Conservation (phyloP, 495 filamentous ascomycete genomes). For the Annulohypoxylon moriforme region DNA sequence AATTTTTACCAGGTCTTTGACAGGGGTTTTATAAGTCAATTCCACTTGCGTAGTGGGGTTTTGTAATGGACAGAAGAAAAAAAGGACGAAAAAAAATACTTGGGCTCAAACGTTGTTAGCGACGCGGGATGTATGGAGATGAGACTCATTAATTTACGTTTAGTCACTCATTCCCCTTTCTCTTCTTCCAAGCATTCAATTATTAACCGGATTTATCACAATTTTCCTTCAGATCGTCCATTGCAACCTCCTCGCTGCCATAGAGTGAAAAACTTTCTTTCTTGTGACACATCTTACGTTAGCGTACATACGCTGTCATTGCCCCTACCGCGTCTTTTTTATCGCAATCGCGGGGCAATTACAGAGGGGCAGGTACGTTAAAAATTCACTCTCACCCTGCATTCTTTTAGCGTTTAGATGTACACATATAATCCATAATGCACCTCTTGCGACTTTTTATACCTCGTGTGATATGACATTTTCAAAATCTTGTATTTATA, state of each 20-base stretch:
- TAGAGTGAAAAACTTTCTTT: conserved; percentile 8
- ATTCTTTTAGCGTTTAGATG: conserved; percentile 12
- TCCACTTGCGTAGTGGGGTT: conserved; percentile 25
- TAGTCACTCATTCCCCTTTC: conserved; percentile 30
- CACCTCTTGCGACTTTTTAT: not conserved
- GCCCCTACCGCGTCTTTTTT: conserved; percentile 16
- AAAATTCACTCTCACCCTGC: conserved; percentile 33
- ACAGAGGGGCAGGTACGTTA: conserved; percentile 40
- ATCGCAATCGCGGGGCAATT: conserved; percentile 33
- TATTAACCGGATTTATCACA: not conserved
- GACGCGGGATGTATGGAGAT: conserved; percentile 20
- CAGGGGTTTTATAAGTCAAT: conserved; percentile 22
- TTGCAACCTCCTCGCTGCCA: not conserved
- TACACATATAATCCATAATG: not conserved
- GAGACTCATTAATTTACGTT: conserved; percentile 26
- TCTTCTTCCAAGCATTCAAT: conserved; percentile 16
- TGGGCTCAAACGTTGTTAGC: conserved; percentile 16
- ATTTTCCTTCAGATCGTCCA: not conserved
- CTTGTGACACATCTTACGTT: conserved; percentile 13
- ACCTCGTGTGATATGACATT: conserved; percentile 5
- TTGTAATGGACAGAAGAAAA: not conserved
- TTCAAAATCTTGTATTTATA: not conserved
- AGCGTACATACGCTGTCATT: conserved; percentile 8
- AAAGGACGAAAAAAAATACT: conserved; percentile 29
- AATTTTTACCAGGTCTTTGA: conserved; percentile 14